Evolutionary conservation across 2,329 filamentous ascomycete species (phyloP).

Genomic region (Cladosporium phlei): DNA sequence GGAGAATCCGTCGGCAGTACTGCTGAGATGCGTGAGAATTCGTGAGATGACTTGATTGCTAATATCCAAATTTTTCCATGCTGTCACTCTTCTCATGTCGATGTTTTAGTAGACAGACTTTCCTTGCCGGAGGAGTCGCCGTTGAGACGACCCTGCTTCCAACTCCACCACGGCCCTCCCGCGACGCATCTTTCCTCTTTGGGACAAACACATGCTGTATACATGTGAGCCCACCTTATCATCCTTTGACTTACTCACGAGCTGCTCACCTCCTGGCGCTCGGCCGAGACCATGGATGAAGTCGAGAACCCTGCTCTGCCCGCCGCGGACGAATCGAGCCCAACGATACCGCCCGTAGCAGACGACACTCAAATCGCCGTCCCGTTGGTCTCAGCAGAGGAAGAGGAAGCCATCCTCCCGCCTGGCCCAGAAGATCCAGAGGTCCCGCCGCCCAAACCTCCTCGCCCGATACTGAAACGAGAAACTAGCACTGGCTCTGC

Average conservation of each 20-base stretch:
- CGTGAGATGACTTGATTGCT: too few species aligned
- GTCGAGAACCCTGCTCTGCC: conserved; percentile 35
- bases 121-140: too few species aligned
- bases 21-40: too few species aligned
- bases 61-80: too few species aligned
- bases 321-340: conserved; percentile 30
- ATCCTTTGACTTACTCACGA: background rate
- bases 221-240: conserved; percentile 6
- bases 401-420: conserved; percentile 3
- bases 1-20: too few species aligned
- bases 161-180: background rate
- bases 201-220: conserved; percentile 1
- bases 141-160: conserved; percentile 4
- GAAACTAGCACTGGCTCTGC: conserved; percentile 32
- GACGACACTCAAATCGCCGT: conserved; percentile 19
- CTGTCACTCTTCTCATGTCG: too few species aligned
- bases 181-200: background rate
- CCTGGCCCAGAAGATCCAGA: conserved; percentile 6
- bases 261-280: background rate
- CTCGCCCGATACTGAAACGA: conserved; percentile 37
- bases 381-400: conserved; percentile 7
- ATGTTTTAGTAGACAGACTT: too few species aligned
- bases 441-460: conserved; percentile 6
- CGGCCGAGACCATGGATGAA: conserved; percentile 30
- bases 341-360: conserved; percentile 26